phyloP scores from a whole-genome alignment of 768 basidiomycete species.

The Psilocybe subaeruginosa region DNA sequence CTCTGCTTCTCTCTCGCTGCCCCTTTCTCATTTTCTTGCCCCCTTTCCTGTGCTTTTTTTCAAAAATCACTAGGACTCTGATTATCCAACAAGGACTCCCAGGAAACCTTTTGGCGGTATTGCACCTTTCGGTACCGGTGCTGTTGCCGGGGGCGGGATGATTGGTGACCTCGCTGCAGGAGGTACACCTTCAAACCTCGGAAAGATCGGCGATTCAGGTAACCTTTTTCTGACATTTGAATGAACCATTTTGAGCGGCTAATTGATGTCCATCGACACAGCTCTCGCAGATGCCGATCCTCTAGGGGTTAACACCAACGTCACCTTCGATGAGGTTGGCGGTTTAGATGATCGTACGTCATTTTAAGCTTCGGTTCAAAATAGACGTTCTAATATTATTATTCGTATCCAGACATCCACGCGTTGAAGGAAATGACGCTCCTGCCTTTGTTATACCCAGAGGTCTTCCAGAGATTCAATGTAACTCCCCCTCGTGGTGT shows the following conservation, averaged over 20 bases:
- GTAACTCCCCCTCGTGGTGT: constrained; percentile 97
- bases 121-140: constrained; percentile 57
- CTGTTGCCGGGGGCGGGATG: constrained; percentile 54
- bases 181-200: constrained; percentile 84
- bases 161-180: constrained; percentile 68
- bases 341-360: constrained; percentile 90
- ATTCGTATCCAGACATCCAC: constrained; percentile 77
- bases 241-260: constrained; percentile 17
- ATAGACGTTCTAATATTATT: neutral
- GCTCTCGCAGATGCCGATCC: constrained; percentile 96
- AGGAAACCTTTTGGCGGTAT: constrained; percentile 62
- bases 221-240: constrained; percentile 22
- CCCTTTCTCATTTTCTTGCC: neutral
- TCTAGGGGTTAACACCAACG: constrained; percentile 88
- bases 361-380: neutral
- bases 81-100: constrained; percentile 66
- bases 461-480: constrained; percentile 92
- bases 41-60: neutral
- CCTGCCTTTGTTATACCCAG: constrained; percentile 92
- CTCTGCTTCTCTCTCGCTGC: neutral
- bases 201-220: constrained; percentile 83
- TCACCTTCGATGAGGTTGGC: constrained; percentile 96
- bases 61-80: constrained; percentile 61
- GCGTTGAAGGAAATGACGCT: constrained; percentile 98
- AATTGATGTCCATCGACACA: constrained; percentile 30